Evolutionary conservation across 306 rosid species (phyloP).

Genomic region (Vigna unguiculata): DNA sequence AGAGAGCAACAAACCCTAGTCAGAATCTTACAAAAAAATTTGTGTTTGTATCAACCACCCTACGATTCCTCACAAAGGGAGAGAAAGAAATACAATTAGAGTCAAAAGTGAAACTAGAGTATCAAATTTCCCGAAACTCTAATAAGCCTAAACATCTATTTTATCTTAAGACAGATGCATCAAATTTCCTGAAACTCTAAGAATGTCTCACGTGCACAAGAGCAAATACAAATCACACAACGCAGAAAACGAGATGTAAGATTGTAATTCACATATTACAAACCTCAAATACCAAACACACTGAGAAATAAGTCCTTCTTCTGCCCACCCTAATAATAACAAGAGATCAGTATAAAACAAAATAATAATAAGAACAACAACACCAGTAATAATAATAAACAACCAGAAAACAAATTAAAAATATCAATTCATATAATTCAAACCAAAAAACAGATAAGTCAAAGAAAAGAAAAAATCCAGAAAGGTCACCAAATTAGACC

Average conservation of each 20-base stretch:
- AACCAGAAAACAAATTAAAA: neutral
- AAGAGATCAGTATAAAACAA: slow-evolving; percentile 40
- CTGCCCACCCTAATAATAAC: slow-evolving; percentile 37
- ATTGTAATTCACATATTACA: slow-evolving; percentile 13
- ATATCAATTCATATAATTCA: neutral
- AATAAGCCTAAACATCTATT: slow-evolving; percentile 5
- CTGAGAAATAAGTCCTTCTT: slow-evolving; percentile 35
- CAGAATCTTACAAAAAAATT: slow-evolving; percentile 30
- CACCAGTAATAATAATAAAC: neutral
- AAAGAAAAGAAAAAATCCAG: neutral
- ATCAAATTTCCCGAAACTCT: too few relatives aligned
- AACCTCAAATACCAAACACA: slow-evolving; percentile 46
- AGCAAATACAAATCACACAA: neutral
- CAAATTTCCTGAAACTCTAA: slow-evolving; percentile 11
- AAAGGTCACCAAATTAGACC: slow-evolving; percentile 37
- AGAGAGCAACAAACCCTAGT: slow-evolving; percentile 25
- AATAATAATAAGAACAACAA: neutral
- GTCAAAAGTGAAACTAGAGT: slow-evolving; percentile 19
- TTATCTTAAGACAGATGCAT: neutral
- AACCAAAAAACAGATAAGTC: neutral
- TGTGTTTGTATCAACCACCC: slow-evolving; percentile 36
- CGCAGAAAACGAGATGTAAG: slow-evolving; percentile 1
- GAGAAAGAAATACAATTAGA: neutral
- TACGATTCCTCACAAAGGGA: slow-evolving; percentile 19
- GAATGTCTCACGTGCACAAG: slow-evolving; percentile 25